phyloP scores from a whole-genome alignment of 106 monocot genomes.

The Agapanthus africanus region DNA sequence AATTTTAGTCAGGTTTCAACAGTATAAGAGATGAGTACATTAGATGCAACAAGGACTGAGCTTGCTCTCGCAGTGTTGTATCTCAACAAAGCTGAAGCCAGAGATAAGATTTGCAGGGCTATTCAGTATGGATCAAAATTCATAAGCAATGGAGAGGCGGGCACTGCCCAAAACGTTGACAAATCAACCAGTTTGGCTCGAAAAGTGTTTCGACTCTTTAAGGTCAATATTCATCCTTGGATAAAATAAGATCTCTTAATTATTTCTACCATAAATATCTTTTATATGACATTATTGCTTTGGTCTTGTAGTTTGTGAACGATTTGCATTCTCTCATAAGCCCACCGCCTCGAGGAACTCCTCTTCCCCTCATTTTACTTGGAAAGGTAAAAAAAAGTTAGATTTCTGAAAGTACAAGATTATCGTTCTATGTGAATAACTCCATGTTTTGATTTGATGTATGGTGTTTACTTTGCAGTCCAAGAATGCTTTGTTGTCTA shows the following conservation, averaged over 20 bases:
- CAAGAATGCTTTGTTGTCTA: slow-evolving; percentile 87
- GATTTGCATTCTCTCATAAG: slow-evolving; percentile 87
- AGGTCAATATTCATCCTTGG: slow-evolving; percentile 26
- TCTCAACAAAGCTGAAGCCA: slow-evolving; percentile 84
- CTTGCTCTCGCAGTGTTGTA: slow-evolving; percentile 71
- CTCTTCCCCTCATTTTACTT: slow-evolving; percentile 69
- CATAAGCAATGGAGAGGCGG: slow-evolving; percentile 75
- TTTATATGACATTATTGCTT: background rate
- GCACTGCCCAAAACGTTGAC: slow-evolving; percentile 77
- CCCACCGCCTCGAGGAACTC: slow-evolving; percentile 57
- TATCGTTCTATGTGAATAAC: background rate
- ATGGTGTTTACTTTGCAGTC: slow-evolving; percentile 33
- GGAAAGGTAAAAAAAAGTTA: slow-evolving; percentile 55
- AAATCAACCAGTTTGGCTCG: slow-evolving; percentile 81
- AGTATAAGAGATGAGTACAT: slow-evolving; percentile 45
- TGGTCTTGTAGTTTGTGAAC: slow-evolving; percentile 71
- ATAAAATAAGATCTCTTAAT: background rate
- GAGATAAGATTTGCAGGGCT: slow-evolving; percentile 89
- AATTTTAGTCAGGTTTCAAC: background rate
- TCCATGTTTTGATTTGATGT: background rate
- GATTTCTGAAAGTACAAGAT: background rate
- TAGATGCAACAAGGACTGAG: slow-evolving; percentile 69
- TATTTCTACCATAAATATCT: background rate
- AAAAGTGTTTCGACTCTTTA: slow-evolving; percentile 86
- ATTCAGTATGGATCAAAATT: slow-evolving; percentile 93